Evolutionary conservation across 129 eudicot species (phyloP).

Genomic region (Flaveria robusta): DNA sequence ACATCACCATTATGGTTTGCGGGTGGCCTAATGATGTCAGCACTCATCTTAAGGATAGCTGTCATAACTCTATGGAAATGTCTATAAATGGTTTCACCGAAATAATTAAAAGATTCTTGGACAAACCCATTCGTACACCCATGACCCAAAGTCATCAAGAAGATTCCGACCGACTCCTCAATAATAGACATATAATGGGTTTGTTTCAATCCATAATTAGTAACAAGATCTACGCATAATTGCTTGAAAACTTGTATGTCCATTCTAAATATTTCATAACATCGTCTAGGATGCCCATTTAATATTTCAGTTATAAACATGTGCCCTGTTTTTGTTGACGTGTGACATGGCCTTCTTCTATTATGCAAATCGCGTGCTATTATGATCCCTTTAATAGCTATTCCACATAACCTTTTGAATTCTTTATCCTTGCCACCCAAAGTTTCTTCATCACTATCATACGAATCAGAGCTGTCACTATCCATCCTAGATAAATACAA

Average conservation of each 20-base stretch:
- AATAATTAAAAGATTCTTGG: background rate
- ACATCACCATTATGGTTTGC: background rate
- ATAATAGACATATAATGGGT: background rate
- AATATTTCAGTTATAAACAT: background rate
- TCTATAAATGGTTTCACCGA: background rate
- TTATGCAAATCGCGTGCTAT: background rate
- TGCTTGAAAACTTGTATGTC: background rate
- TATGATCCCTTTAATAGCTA: background rate
- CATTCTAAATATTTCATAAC: background rate
- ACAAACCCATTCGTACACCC: background rate
- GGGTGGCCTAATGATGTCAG: constrained; percentile 1
- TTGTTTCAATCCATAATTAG: background rate
- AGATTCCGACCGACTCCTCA: constrained; percentile 11
- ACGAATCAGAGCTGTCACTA: background rate
- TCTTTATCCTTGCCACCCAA: background rate
- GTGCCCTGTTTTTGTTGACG: no score
- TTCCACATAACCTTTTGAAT: background rate
- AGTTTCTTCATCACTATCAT: background rate
- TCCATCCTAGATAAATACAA: background rate
- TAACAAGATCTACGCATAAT: background rate
- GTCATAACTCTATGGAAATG: background rate
- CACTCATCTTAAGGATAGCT: background rate
- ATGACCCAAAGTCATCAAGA: constrained; percentile 11
- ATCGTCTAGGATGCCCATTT: background rate
- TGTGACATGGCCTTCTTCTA: no score